phyloP scores from a whole-genome alignment of 768 basidiomycete genomes.

The Filobasidium wieringae region DNA sequence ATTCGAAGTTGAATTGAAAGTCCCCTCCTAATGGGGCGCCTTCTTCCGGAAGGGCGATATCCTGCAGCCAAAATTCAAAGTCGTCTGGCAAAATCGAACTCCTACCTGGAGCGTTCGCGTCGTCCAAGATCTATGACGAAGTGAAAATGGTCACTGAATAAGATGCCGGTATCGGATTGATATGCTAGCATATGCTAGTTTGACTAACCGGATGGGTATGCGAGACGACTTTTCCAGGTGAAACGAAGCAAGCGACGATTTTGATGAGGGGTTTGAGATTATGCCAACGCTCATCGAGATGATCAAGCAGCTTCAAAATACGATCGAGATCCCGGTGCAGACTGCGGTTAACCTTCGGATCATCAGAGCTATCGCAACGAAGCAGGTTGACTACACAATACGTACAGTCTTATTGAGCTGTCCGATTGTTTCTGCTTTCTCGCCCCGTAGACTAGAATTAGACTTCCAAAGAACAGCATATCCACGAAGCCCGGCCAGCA shows the following conservation, averaged over 20 bases:
- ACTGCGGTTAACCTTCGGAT: neutral
- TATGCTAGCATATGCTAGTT: neutral
- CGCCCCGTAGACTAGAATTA: conserved; percentile 19
- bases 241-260: conserved; percentile 2
- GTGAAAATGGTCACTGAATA: too few relatives aligned
- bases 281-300: conserved; percentile 8
- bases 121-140: too few relatives aligned
- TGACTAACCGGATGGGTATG: too few relatives aligned
- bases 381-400: too few relatives aligned
- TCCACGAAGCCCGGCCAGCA: conserved; percentile 22
- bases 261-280: conserved; percentile 7
- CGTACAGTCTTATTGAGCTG: neutral
- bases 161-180: neutral
- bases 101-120: too few relatives aligned
- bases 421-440: conserved; percentile 5
- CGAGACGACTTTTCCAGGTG: too few relatives aligned
- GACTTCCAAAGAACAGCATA: conserved; percentile 18
- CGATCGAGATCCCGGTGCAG: conserved; percentile 10
- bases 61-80: too few relatives aligned
- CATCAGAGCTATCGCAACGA: too few relatives aligned
- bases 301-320: conserved; percentile 10
- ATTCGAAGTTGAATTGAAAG: conserved; percentile 17
- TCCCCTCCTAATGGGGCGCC: conserved; percentile 1
- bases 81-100: too few relatives aligned
- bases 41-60: too few relatives aligned